Evolutionary conservation across 345 rosid genomes (phyloP).

Genomic region (Cardamine chenopodiifolia): DNA sequence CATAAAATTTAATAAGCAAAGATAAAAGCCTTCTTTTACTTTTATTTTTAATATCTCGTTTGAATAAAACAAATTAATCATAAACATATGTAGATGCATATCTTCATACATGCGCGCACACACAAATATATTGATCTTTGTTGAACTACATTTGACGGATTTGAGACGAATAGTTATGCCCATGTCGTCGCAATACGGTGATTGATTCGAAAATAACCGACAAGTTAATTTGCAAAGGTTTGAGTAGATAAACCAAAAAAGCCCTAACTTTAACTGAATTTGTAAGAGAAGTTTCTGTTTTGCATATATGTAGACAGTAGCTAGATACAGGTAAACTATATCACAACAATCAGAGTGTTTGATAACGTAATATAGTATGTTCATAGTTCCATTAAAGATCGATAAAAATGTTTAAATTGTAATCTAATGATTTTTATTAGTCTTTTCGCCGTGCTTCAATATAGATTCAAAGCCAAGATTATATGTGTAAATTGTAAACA

Average conservation of each 20-base stretch:
- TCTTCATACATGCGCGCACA: neutral
- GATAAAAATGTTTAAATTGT: neutral
- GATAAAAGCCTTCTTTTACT: neutral
- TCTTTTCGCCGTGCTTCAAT: neutral
- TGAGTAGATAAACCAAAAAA: too few species aligned
- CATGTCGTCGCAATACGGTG: too few species aligned
- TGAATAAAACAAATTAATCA: neutral
- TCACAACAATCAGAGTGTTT: neutral
- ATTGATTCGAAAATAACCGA: too few species aligned
- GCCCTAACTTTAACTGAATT: too few species aligned
- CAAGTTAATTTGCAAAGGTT: too few species aligned
- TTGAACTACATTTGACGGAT: too few species aligned
- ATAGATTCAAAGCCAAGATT: too few species aligned
- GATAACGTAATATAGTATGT: neutral
- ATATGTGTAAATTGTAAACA: neutral
- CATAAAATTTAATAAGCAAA: conserved; percentile 5
- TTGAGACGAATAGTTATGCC: too few species aligned
- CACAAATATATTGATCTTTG: too few species aligned
- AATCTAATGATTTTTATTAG: neutral
- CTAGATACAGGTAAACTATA: neutral
- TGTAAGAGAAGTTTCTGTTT: too few species aligned
- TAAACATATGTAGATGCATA: neutral
- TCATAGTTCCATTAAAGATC: neutral
- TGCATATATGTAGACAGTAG: neutral
- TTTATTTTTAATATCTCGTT: neutral